Base-by-base conservation (phyloP, 2,329 filamentous ascomycete genomes). In the Colletotrichum sp. region DNA sequence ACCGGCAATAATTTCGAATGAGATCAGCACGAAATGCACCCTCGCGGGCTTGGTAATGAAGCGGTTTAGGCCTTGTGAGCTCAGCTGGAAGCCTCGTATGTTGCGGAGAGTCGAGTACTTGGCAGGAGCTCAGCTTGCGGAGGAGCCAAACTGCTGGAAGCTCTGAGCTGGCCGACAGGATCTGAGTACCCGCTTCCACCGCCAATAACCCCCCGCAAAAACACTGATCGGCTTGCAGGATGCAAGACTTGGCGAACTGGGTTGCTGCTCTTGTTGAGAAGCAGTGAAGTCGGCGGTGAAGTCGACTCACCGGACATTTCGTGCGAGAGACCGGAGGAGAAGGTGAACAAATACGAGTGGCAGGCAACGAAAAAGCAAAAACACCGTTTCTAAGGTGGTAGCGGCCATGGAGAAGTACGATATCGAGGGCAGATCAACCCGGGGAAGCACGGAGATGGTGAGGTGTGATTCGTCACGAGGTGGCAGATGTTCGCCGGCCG, bases 201-300 rank as follows among this genome's bases (percentile, higher is more conserved):
- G 32, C 10, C 44, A 57, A 15, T 21, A 12, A 32, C 5, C 10
- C 16, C 44, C 18, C n/a, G 55, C 18, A 36, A 60, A 18, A 30
- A 32, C n/a, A 57, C 8, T 65, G 59, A 39, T 36, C 60, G 26
- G 34, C n/a, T 28, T 24, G 30, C 69, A 49, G 39, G 26, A 72
- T 16, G 30, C 18, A 32, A 52, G 13, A 39, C 30, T 30, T 30
- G 52, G 24, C 34, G 26, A 39, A 30, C 24, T 30, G 32, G 30
- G 39, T 52, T 57, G 32, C 63, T 39, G n/a, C 10, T 62, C 55
- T 57, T 36, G 32, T 57, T 68, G 55, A 28, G 39, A 57, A 34
- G n/a, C 39, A 21, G 18, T 21, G 36, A 26, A 44, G 64, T 49
- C 57, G 44, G 73, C 73, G 73, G 73, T 73, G 70, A 76, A 59